These are phyloP conservation scores for Rhodotorula sp. DNA, from an alignment of 1,284 basidiomycete species.

Conservation along the genomic window DNA sequence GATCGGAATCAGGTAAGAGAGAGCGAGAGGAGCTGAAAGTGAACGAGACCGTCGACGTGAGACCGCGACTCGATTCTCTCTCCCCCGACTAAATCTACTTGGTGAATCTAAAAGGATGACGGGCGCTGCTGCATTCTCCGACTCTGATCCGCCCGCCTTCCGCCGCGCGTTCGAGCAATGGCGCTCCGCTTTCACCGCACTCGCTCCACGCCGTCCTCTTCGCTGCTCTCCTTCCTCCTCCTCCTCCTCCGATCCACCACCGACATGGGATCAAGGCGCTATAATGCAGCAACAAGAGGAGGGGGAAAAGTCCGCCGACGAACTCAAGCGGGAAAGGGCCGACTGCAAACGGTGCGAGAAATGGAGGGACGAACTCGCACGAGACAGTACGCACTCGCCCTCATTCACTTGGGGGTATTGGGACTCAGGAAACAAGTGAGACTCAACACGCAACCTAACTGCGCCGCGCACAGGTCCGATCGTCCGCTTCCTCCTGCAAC, in stretches of 20 bases:
- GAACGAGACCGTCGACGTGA: no score
- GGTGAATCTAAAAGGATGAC: not conserved
- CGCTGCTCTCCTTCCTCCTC: conserved; percentile 2
- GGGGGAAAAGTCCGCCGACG: not conserved
- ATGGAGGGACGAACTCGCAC: conserved; percentile 54
- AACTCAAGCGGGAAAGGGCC: conserved; percentile 18
- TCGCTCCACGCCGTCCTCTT: conserved; percentile 22
- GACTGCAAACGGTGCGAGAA: conserved; percentile 54
- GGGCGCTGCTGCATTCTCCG: not conserved
- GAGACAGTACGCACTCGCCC: conserved; percentile 49
- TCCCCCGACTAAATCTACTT: no score
- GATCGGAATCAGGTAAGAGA: not conserved
- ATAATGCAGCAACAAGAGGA: conserved; percentile 18
- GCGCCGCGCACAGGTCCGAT: conserved; percentile 54
- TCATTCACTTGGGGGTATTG: not conserved
- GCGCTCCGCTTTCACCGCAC: conserved; percentile 17
- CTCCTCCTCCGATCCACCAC: not conserved
- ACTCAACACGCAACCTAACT: no score
- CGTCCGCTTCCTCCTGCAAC: conserved; percentile 84
- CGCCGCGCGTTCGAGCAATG: conserved; percentile 30
- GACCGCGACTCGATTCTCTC: not conserved
- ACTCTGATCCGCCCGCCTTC: conserved; percentile 22
- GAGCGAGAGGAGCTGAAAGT: not conserved
- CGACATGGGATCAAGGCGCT: conserved; percentile 27
- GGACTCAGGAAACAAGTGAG: no score